A percentile compares a stretch with the other conserved stretches of the same genome.
Conservation (phyloP, 192 early-diverging fungal genomes). For the Chytriomyces sp. region DNA sequence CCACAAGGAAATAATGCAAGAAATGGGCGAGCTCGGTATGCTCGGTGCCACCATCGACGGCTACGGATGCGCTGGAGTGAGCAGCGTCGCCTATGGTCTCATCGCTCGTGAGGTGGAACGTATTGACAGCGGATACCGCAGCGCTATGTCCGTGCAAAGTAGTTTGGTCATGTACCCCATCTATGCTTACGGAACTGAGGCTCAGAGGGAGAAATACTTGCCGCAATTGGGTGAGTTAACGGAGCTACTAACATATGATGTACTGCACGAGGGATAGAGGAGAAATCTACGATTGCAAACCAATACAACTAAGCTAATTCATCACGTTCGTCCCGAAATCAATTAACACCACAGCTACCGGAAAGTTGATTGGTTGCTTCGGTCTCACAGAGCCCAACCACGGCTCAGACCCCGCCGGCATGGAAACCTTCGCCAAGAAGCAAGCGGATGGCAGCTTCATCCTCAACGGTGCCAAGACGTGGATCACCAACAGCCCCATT, state of each 20-base stretch:
- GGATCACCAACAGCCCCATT: constrained; percentile 99
- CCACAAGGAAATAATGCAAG: constrained; percentile 86
- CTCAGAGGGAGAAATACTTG: constrained; percentile 88
- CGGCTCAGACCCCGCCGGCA: constrained; percentile 88
- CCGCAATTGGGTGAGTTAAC: constrained; percentile 79
- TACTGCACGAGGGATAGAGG: too few species aligned
- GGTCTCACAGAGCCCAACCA: constrained; percentile 98
- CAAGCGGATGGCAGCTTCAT: constrained; percentile 70
- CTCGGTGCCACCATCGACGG: constrained; percentile 93
- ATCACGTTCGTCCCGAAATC: too few species aligned
- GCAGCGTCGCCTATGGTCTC: constrained; percentile 93
- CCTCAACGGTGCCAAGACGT: constrained; percentile 91
- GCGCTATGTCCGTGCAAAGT: constrained; percentile 97
- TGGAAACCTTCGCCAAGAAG: constrained; percentile 88
- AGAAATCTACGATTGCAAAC: too few species aligned
- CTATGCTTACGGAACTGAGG: constrained; percentile 88
- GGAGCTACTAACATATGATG: constrained; percentile 12
- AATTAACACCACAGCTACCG: constrained; percentile 62
- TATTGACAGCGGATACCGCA: constrained; percentile 95
- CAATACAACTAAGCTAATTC: too few species aligned
- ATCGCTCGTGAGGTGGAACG: constrained; percentile 95
- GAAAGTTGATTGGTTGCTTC: constrained; percentile 88
- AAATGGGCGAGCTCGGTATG: constrained; percentile 92
- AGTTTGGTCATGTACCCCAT: constrained; percentile 98
- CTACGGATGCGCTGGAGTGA: constrained; percentile 96